These are phyloP conservation scores for Pseudovirgaria hyperparasitica DNA, from an alignment of 2,329 filamentous ascomycete genomes.

Conservation along the genomic window DNA sequence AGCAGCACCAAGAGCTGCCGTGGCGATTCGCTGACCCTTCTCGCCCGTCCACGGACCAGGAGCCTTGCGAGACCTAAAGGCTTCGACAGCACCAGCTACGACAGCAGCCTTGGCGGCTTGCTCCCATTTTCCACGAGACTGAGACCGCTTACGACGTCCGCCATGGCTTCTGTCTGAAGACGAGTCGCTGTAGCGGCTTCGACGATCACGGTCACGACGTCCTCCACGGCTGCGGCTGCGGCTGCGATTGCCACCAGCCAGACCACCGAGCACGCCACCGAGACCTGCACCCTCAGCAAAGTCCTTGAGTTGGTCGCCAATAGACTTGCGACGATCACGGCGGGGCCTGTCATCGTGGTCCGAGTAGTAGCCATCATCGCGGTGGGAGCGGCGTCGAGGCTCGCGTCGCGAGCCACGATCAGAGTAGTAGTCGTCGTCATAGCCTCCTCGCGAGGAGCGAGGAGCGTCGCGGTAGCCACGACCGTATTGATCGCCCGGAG, in stretches of 20 bases:
- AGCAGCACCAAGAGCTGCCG: slow-evolving; percentile 73
- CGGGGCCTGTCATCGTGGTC: slow-evolving; percentile 31
- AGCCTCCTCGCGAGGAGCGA: slow-evolving; percentile 52
- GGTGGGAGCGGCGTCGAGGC: slow-evolving; percentile 30
- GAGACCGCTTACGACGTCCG: slow-evolving; percentile 46
- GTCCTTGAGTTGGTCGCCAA: slow-evolving; percentile 44
- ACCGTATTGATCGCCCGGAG: slow-evolving; percentile 42
- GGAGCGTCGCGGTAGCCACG: slow-evolving; percentile 36
- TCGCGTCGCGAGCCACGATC: too few species aligned
- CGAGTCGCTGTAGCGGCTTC: slow-evolving; percentile 39
- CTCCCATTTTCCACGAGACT: slow-evolving; percentile 44
- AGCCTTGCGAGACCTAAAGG: slow-evolving; percentile 80
- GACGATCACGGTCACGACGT: slow-evolving; percentile 26
- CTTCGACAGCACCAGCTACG: slow-evolving; percentile 80
- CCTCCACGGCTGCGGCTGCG: slow-evolving; percentile 46
- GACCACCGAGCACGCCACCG: slow-evolving; percentile 38
- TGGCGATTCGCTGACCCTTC: slow-evolving; percentile 84
- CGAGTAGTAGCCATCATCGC: slow-evolving; percentile 31
- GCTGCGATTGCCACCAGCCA: slow-evolving; percentile 45
- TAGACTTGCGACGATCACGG: slow-evolving; percentile 39
- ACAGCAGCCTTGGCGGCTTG: slow-evolving; percentile 87
- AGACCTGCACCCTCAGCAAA: slow-evolving; percentile 45
- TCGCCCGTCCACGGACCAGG: slow-evolving; percentile 81
- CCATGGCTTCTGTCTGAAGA: slow-evolving; percentile 38
- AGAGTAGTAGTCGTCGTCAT: slow-evolving; percentile 39